A percentile compares a stretch with the other conserved stretches of the same genome.
Conservation (phyloP, 805 yeast genomes). For the Saccharomycopsis capsularis region DNA sequence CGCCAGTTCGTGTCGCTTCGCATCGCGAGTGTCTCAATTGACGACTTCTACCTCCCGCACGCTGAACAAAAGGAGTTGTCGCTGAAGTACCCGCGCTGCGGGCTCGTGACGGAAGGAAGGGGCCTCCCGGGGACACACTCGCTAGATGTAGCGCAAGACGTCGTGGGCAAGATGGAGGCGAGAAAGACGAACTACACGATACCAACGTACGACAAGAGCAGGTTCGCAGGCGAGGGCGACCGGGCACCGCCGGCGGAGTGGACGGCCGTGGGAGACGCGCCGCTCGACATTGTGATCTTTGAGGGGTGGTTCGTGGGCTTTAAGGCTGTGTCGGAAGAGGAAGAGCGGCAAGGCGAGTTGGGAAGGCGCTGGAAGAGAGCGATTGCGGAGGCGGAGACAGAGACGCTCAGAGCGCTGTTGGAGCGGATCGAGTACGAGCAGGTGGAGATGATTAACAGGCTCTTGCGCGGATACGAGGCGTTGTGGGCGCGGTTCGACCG, state of each 20-base stretch:
- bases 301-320: slow-evolving; percentile 97
- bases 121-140: slow-evolving; percentile 97
- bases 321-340: slow-evolving; percentile 32
- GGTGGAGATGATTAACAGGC: slow-evolving; percentile 41
- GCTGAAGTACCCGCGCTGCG: slow-evolving; percentile 36
- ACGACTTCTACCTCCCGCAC: slow-evolving; percentile 75
- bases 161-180: slow-evolving; percentile 29
- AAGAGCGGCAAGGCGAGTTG: slow-evolving; percentile 30
- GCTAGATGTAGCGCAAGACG: slow-evolving; percentile 33
- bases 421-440: slow-evolving; percentile 27
- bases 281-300: slow-evolving; percentile 60
- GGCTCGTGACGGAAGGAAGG: slow-evolving; percentile 57
- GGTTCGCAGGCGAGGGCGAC: slow-evolving; percentile 72
- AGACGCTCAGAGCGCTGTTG: slow-evolving; percentile 24
- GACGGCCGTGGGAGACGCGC: slow-evolving; percentile 29
- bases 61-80: slow-evolving; percentile 48
- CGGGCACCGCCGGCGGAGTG: slow-evolving; percentile 39
- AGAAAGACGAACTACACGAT: slow-evolving; percentile 30
- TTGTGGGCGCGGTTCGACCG: slow-evolving; percentile 54
- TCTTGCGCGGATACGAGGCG: slow-evolving; percentile 42
- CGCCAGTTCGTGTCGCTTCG: slow-evolving; percentile 31
- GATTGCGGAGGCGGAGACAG: slow-evolving; percentile 13
- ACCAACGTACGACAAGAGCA: slow-evolving; percentile 78
- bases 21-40: slow-evolving; percentile 59
- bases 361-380: slow-evolving; percentile 19